Evolutionary conservation across 495 filamentous ascomycete genomes (phyloP), one percentile per base, ranked within the genome.

Genomic region (Pyrenula aspistea): DNA sequence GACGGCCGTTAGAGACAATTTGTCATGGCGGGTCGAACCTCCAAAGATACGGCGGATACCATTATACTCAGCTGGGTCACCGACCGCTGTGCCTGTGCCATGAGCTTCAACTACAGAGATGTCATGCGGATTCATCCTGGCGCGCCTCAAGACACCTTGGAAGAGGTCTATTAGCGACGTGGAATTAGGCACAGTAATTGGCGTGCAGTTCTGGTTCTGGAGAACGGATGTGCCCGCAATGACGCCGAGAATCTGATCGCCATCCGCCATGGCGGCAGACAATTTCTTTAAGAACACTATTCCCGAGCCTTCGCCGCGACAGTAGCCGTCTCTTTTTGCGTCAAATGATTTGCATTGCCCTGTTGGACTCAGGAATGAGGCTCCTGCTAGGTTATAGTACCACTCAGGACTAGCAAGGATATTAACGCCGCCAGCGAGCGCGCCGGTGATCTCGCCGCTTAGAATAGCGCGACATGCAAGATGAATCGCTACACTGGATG

Each of bases 271-370:
- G 0, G 85, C 85, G 62, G 79, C 74, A 3, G 77, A 70, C 0
- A 87, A 71, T 1, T 73, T 70, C 67, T 86, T 86, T n/a, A 88
- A 68, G 8, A 86, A 67, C 19, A 89, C 73, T 3, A 81, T 74
- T 0, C 77, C 85, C 20, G 73, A 78, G 21, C 74, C 78, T 54
- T 89, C 85, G 1, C 75, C 80, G 51, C 85, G 77, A 63, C 82
- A 86, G 64, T 88, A 89, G 0, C 85, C 85, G 60, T 85, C 77
- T 8, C 83, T 83, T 23, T 69, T 69, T 53, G 77, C 73, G 61
- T 86, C 83, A 57, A 86, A 88, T 0, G 85, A 73, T 31, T 85
- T 84, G 61, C 84, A 88, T 0, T 55, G 12, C 0, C 71, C 69
- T 0, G 64, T 69, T 0, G 62, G 57, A 47, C 56, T 67, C 1